Conservation (phyloP, 164 flowering plant genomes). For the Piper betle region DNA sequence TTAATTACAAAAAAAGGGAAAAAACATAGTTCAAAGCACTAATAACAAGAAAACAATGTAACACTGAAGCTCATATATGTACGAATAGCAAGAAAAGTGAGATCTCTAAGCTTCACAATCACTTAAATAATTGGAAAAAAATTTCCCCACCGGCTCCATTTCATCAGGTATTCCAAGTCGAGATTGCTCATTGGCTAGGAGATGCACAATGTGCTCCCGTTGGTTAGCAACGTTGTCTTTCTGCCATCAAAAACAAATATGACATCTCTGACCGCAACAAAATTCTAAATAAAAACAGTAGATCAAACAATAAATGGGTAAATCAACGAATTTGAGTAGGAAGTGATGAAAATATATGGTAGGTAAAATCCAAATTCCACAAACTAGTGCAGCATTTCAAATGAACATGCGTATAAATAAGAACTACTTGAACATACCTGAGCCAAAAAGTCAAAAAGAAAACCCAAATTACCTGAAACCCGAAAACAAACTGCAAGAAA, state of each 20-base stretch:
- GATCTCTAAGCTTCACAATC: no score
- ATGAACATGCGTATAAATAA: neutral
- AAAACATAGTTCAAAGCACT: no score
- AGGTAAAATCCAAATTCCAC: neutral
- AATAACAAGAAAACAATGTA: no score
- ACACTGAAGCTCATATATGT: no score
- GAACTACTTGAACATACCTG: neutral
- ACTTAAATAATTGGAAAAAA: no score
- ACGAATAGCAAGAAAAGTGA: no score
- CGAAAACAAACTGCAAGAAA: conserved; percentile 73
- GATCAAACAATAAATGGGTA: no score
- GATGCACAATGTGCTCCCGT: conserved; percentile 79
- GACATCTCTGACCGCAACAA: neutral
- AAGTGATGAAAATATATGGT: neutral
- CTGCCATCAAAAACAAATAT: conserved; percentile 29
- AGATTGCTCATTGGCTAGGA: conserved; percentile 88
- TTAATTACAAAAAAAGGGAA: neutral
- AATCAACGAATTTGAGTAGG: neutral
- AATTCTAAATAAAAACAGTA: neutral
- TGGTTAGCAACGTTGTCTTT: conserved; percentile 81
- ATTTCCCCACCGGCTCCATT: conserved; percentile 56
- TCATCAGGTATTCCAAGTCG: conserved; percentile 63
- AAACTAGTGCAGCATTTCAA: neutral
- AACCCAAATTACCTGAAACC: conserved; percentile 65
- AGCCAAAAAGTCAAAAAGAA: no score